Base-by-base conservation (phyloP, 2,329 filamentous ascomycete species). In the Fusarium duplospermum region DNA sequence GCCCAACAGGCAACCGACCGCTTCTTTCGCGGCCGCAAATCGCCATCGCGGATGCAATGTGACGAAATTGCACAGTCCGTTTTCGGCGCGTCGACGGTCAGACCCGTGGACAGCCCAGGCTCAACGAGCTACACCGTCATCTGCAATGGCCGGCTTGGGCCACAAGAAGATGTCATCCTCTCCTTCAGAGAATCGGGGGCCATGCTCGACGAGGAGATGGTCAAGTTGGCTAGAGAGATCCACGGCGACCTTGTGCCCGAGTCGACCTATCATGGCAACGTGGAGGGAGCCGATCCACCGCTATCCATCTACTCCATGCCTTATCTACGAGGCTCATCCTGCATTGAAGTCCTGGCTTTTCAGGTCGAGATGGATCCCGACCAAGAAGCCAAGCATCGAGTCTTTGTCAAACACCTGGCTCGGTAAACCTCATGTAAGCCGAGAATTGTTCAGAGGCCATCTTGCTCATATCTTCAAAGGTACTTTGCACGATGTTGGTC, bases 71-170 rank as follows among this genome's bases (percentile, higher is more conserved):
- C 75, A 8, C 42, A 33, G 27, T 60, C 64, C 58, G 18, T 78
- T 52, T 77, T 70, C 58, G 67, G 72, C 58, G 73, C 75, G 10
- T 72, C 67, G n/a, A 64, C 18, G 4, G 64, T 78, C 6, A 64
- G 65, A 52, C 71, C 67, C 2, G 76, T 80, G 1, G 76, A 80
- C 33, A 78, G 65, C 62, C 79, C 73, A 47, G 78, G 78, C 31
- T 80, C 75, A 18, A 72, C 77, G 70, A 80, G 78, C 73, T 79
- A 80, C 69, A 80, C 78, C 8, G 76, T 80, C 54, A 31, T 80
- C 45, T 78, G 75, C 62, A 73, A 36, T 56, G 42, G 72, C 42
- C 42, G 74, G 27, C 59, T 42, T n/a, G 62, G 50, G 64, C 50
- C 47, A 70, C 54, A 65, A 58, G 27, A 47, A 42, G 58, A 71